Evolutionary conservation across 2,329 filamentous ascomycete genomes (phyloP), one percentile per base, ranked within the genome.

Genomic region (Stachybotrys chartarum): DNA sequence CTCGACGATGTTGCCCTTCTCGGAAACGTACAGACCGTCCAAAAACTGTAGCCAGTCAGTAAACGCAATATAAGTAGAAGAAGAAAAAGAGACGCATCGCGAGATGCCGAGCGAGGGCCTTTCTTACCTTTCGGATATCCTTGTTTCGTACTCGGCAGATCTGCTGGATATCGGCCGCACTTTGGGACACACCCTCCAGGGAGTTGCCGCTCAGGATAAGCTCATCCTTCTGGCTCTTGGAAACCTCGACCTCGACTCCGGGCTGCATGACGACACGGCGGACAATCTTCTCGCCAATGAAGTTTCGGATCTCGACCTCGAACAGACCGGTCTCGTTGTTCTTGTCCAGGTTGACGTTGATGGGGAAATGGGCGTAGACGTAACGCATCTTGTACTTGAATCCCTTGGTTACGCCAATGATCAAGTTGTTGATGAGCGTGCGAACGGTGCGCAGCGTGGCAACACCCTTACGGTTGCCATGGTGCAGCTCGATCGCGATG

Each of bases 351-450:
- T 97, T 97, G 82, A 99, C 93, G 86, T 99, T 99, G 91, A 99
- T 99, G 80, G 94, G 94, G 76, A 99, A 99, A 88, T 99, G 94
- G 76, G 94, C 94, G 78, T 99, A 99, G 79, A 99, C 94, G 83
- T 99, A 99, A 73, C 95, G 91, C 93, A 99, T 97, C 90, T 99
- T 99, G 89, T 99, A 99, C 84, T 95, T 95, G 90, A 88, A 99
- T 68, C 94, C 94, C 84, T 93, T 96, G 77, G 94, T 99, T 67
- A 99, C 94, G 78, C 94, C 94, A 71, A 92, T 87, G 78, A 99
- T 90, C 81, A 99, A 77, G 88, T 99, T 99, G 86, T 95, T 90
- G 85, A 99, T 96, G 79, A 97, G 79, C 65, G 93, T 93, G 74
- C 91, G 91, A 81, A 99, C 94, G 72, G 94, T 99, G 72, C 94